Evolutionary conservation across 129 eudicot species (phyloP), one percentile per base, ranked within the genome.

Genomic region (Calendula officinalis): DNA sequence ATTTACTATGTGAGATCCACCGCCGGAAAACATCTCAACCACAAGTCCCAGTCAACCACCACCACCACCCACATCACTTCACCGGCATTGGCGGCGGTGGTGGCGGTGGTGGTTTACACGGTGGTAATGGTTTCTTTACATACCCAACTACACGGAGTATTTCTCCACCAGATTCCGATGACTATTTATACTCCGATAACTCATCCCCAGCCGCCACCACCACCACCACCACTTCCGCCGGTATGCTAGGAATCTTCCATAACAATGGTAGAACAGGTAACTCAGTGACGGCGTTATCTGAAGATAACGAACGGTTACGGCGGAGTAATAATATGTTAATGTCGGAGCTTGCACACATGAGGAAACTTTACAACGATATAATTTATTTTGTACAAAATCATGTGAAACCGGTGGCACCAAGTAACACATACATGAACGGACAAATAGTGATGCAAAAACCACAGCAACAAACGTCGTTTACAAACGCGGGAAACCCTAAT

Each of bases 371-470:
- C 65, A 84, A 91, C 53, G 98, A 91, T 69, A 91, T 91, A n/a
- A 91, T 91, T 1, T 91, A 91, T 55, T 91, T 91, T 54, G 95
- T 91, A 34, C 98, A 91, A 55, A 91, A 91, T 60, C 98, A 91
- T 67, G 96, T 91, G 33, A 87, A 87, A 57, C 98, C 98, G 0
- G 95, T 84, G 9, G 67, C 96, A 5, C 89, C 90, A 14, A 87
- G 87, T 60, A 84, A 76, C 36, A 37, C 81, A 30, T 88, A 77
- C 76, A 37, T 36, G 44, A 36, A 57, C 3, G 56, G 64, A 2
- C 73, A 60, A 37, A 14, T 43, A 9, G 55, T 70, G 27, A 50
- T n/a, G 53, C 59, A 69, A 13, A 55, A 55, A 56, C 57, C 47
- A 22, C 57, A 49, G 13, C 62, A 64, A 30, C 58, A 35, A 0